A percentile compares a stretch with the other conserved stretches of the same genome.
phyloP scores from a whole-genome alignment of 176 grass and related monocot genomes.

The Ensete glaucum region DNA sequence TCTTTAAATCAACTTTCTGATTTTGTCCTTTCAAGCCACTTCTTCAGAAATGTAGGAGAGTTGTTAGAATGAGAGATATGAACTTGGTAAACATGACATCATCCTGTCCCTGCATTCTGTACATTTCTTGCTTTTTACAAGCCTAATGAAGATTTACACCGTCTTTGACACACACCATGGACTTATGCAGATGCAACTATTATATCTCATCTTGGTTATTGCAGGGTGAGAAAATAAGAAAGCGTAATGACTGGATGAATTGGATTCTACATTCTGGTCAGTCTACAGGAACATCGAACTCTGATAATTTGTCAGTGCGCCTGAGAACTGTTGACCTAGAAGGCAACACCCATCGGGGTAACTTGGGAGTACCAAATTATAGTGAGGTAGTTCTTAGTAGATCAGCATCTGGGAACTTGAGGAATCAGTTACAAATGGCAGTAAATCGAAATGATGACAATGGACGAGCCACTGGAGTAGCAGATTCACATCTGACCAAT shows the following conservation, averaged over 20 bases:
- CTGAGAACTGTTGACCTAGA: slow-evolving; percentile 24
- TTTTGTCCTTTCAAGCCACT: too few species aligned
- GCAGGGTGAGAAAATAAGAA: slow-evolving; percentile 47
- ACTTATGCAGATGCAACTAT: background rate
- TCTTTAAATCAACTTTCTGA: background rate
- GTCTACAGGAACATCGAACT: slow-evolving; percentile 11
- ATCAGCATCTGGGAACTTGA: slow-evolving; percentile 42
- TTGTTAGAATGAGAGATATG: too few species aligned
- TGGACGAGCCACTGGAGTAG: slow-evolving; percentile 31
- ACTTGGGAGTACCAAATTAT: background rate
- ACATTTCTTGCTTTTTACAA: too few species aligned
- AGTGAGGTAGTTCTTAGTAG: background rate
- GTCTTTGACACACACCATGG: background rate
- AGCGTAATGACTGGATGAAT: slow-evolving; percentile 33
- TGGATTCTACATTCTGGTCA: slow-evolving; percentile 26
- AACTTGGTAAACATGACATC: too few species aligned
- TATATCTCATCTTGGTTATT: slow-evolving; percentile 7
- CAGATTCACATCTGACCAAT: slow-evolving; percentile 1
- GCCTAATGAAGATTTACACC: too few species aligned
- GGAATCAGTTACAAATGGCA: slow-evolving; percentile 30
- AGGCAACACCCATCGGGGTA: background rate
- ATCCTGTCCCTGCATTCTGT: too few species aligned
- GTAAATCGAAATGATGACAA: slow-evolving; percentile 22
- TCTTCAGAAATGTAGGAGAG: too few species aligned
- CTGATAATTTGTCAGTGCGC: slow-evolving; percentile 21